phyloP scores from a whole-genome alignment of 2,329 filamentous ascomycete genomes.

The Lasiodiplodia hormozganensis region DNA sequence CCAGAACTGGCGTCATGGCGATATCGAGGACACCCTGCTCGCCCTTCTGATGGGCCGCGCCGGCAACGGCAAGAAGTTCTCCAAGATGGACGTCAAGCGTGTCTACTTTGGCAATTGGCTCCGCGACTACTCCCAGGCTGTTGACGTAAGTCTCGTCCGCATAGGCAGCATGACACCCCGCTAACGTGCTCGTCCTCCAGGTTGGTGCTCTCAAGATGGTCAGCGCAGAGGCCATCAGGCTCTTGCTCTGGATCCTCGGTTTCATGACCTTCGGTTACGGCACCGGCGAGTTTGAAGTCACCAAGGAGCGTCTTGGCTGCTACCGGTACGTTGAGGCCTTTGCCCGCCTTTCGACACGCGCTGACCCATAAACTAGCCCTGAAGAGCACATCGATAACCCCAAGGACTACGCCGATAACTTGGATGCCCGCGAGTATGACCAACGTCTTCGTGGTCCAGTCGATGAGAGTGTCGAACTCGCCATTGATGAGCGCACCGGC shows the following conservation, averaged over 20 bases:
- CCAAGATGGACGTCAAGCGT: conserved; percentile 84
- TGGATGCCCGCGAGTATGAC: conserved; percentile 85
- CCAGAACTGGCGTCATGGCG: conserved; percentile 72
- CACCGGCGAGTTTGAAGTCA: conserved; percentile 86
- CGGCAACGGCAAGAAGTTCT: conserved; percentile 74
- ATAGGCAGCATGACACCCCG: neutral
- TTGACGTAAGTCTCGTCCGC: conserved; percentile 64
- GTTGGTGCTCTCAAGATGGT: conserved; percentile 89
- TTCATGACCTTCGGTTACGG: conserved; percentile 89
- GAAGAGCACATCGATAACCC: conserved; percentile 84
- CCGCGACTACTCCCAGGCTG: conserved; percentile 89
- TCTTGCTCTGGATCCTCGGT: conserved; percentile 85
- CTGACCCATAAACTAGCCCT: conserved; percentile 47
- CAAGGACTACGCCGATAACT: conserved; percentile 86
- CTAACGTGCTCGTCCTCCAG: conserved; percentile 28
- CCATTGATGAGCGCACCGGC: conserved; percentile 69
- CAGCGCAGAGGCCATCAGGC: conserved; percentile 87
- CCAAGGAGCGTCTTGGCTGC: conserved; percentile 76
- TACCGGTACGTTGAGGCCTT: conserved; percentile 61
- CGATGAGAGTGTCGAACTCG: conserved; percentile 78
- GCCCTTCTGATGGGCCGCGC: conserved; percentile 65
- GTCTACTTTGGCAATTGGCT: conserved; percentile 98
- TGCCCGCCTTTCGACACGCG: neutral
- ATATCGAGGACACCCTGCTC: conserved; percentile 90
- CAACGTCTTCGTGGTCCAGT: conserved; percentile 80